These are phyloP conservation scores for Trichoderma polysporum DNA, from an alignment of 2,329 filamentous ascomycete genomes.

Conservation along the genomic window DNA sequence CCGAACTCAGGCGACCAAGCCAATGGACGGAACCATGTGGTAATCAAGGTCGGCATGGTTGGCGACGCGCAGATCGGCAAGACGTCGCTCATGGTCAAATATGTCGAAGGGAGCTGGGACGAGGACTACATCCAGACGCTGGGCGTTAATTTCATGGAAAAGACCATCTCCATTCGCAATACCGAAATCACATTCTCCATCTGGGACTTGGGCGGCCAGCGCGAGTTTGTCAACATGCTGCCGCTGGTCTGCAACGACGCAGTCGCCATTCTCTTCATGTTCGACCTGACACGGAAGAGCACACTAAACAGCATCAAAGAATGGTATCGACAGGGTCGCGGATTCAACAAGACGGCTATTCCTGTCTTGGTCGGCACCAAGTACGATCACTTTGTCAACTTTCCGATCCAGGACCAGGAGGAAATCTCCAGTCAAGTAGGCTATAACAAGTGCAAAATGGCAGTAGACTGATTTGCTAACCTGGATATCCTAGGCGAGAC, in stretches of 20 bases:
- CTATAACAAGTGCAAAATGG: neutral
- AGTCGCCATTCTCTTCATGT: constrained; percentile 99
- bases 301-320: constrained; percentile 99
- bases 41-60: constrained; percentile 99
- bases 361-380: constrained; percentile 96
- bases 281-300: constrained; percentile 95
- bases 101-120: constrained; percentile 98
- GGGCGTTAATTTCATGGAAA: constrained; percentile 99
- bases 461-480: constrained; percentile 17
- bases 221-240: constrained; percentile 99
- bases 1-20: constrained; percentile 39
- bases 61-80: constrained; percentile 99
- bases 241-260: constrained; percentile 99
- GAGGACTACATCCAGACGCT: constrained; percentile 99
- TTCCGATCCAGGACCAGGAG: constrained; percentile 94
- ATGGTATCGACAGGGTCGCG: constrained; percentile 96
- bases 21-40: constrained; percentile 69
- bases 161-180: constrained; percentile 98
- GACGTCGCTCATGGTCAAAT: constrained; percentile 99
- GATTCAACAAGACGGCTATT: constrained; percentile 99
- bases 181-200: constrained; percentile 99
- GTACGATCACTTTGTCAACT: constrained; percentile 99
- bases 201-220: constrained; percentile 96
- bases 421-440: constrained; percentile 93
- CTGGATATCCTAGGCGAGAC: constrained; percentile 65